These are phyloP conservation scores for Nemania sp. DNA, from an alignment of 2,329 filamentous ascomycete species.

Conservation along the genomic window DNA sequence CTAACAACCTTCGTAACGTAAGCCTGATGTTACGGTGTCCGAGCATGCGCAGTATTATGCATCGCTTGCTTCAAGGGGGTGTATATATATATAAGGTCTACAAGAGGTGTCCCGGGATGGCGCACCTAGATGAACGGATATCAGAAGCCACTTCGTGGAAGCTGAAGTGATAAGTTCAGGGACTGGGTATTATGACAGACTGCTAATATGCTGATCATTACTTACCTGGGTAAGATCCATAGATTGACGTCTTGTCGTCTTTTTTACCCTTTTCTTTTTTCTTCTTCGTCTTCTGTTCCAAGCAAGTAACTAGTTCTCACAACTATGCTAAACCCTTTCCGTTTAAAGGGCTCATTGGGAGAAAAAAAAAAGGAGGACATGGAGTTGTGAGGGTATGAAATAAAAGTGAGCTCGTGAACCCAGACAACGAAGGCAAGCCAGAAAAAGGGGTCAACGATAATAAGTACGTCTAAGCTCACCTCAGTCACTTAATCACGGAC, in stretches of 20 bases:
- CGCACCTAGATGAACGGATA: conserved; percentile 10
- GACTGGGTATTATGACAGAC: background rate
- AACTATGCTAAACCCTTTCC: too few relatives aligned
- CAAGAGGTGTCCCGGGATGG: background rate
- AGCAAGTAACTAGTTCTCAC: too few relatives aligned
- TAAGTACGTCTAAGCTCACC: too few relatives aligned
- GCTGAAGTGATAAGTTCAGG: background rate
- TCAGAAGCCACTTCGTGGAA: background rate
- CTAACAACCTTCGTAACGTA: background rate
- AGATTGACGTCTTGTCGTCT: too few relatives aligned
- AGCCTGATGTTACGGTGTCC: conserved; percentile 10
- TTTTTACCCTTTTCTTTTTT: background rate
- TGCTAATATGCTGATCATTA: conserved; percentile 11
- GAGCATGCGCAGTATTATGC: background rate
- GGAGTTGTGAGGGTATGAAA: background rate
- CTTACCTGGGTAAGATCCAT: background rate
- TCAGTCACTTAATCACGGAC: too few relatives aligned
- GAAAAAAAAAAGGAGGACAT: too few relatives aligned
- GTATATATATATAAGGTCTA: background rate
- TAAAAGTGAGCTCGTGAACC: too few relatives aligned
- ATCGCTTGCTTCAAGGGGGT: background rate
- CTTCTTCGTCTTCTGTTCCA: too few relatives aligned
- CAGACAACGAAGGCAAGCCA: too few relatives aligned
- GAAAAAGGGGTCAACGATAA: too few relatives aligned
- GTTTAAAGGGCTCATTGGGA: too few relatives aligned